These are phyloP conservation scores for Linnemannia zychae DNA, from an alignment of 192 early-diverging fungal genomes.

Conservation along the genomic window DNA sequence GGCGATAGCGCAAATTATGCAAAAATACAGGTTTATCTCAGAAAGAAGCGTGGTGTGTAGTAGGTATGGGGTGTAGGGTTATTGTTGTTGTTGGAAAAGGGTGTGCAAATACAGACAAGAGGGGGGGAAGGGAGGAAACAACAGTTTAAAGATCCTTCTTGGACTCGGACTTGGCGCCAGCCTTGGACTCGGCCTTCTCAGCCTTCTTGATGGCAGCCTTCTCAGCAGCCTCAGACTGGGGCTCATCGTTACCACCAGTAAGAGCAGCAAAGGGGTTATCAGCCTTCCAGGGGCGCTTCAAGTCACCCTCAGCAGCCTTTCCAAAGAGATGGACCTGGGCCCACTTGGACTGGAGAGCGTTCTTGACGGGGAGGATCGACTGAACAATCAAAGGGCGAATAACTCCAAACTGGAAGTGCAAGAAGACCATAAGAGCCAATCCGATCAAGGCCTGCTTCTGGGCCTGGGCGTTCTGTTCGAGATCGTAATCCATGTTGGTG, in stretches of 20 bases:
- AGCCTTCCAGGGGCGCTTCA: slow-evolving; percentile 89
- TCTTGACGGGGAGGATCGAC: slow-evolving; percentile 82
- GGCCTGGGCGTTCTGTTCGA: slow-evolving; percentile 73
- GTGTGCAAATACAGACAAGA: not conserved
- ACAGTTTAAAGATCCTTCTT: slow-evolving; percentile 45
- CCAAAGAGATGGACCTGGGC: slow-evolving; percentile 86
- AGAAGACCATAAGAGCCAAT: slow-evolving; percentile 76
- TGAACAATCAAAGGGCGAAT: slow-evolving; percentile 92
- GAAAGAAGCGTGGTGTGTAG: not conserved
- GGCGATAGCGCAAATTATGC: too few relatives aligned
- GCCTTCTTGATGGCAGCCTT: slow-evolving; percentile 70
- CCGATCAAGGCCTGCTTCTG: slow-evolving; percentile 80
- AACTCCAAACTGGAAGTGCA: slow-evolving; percentile 92
- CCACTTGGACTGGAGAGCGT: slow-evolving; percentile 76
- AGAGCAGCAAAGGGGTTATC: slow-evolving; percentile 79
- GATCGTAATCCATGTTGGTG: slow-evolving; percentile 84
- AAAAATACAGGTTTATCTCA: slow-evolving; percentile 7
- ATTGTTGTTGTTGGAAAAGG: not conserved
- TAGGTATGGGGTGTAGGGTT: not conserved
- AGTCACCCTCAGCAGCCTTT: slow-evolving; percentile 79
- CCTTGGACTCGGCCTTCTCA: slow-evolving; percentile 58
- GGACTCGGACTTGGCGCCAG: slow-evolving; percentile 44
- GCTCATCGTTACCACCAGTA: slow-evolving; percentile 35
- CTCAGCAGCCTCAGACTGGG: slow-evolving; percentile 61
- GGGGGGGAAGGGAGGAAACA: not conserved